Evolutionary conservation across 2,329 filamentous ascomycete species (phyloP).

Genomic region (Colletotrichum agaves): DNA sequence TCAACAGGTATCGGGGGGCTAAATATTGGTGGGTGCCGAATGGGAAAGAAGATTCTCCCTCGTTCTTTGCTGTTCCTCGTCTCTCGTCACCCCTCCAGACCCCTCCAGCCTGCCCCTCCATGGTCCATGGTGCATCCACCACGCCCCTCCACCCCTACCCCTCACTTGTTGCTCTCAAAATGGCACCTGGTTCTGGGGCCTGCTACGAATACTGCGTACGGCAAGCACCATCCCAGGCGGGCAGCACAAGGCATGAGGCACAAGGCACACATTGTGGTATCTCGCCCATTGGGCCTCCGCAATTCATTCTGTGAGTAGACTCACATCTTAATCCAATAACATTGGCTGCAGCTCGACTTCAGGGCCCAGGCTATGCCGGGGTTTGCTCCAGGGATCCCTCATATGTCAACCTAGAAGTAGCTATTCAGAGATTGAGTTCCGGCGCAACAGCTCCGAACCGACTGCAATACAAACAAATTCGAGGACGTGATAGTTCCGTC

Average conservation of each 20-base stretch:
- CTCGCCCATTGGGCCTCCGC: background rate
- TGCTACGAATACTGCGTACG: constrained; percentile 20
- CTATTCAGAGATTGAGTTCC: constrained; percentile 20
- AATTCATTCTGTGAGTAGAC: background rate
- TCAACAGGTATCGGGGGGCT: constrained; percentile 16
- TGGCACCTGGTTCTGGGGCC: constrained; percentile 19
- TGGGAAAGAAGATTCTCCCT: constrained; percentile 40
- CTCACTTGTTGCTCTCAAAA: constrained; percentile 22
- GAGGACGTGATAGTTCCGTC: background rate
- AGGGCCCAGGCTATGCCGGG: background rate
- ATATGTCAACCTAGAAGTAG: background rate
- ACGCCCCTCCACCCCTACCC: constrained; percentile 35
- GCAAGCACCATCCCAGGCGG: background rate
- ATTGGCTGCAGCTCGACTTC: background rate
- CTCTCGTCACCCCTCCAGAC: constrained; percentile 13
- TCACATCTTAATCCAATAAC: too few species aligned
- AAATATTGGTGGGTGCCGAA: constrained; percentile 37
- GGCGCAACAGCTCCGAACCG: constrained; percentile 26
- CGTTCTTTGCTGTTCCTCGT: constrained; percentile 32
- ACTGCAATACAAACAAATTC: background rate
- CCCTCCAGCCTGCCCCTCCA: constrained; percentile 26
- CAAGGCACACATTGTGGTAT: too few species aligned
- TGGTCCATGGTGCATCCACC: background rate
- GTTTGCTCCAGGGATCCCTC: constrained; percentile 1
- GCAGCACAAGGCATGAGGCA: too few species aligned